phyloP scores from a whole-genome alignment of 352 stramenopile species.

The Phytophthora meadii region DNA sequence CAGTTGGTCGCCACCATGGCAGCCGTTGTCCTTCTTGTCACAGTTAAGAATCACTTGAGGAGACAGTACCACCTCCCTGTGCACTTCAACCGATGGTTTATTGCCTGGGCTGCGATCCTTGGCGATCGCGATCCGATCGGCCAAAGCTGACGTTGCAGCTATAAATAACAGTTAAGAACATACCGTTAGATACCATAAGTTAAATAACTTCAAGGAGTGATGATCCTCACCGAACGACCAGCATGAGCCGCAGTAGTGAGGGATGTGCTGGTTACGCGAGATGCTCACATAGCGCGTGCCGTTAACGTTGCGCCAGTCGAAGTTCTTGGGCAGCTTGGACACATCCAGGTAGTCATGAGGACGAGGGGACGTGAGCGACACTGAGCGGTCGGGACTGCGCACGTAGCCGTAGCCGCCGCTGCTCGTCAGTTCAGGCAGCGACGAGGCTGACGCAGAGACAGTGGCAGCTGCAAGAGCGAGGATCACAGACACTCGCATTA shows the following conservation, averaged over 20 bases:
- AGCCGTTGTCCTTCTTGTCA: constrained; percentile 86
- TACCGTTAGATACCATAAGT: constrained; percentile 1
- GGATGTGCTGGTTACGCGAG: constrained; percentile 88
- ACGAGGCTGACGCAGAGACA: constrained; percentile 6
- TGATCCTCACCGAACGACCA: constrained; percentile 78
- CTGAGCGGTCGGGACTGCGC: constrained; percentile 74
- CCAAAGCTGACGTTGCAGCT: constrained; percentile 86
- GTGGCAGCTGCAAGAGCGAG: constrained; percentile 12
- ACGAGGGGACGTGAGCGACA: constrained; percentile 62
- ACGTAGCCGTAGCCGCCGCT: constrained; percentile 66
- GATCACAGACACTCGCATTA: constrained; percentile 25
- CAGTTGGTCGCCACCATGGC: constrained; percentile 93
- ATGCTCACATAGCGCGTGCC: constrained; percentile 85
- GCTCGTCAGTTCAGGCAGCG: constrained; percentile 7
- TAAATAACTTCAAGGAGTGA: constrained; percentile 19
- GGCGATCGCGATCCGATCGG: constrained; percentile 87
- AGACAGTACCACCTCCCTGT: constrained; percentile 80
- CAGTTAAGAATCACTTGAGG: constrained; percentile 92
- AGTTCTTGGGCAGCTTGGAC: constrained; percentile 89
- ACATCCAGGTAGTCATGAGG: constrained; percentile 76
- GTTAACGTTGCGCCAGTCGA: constrained; percentile 93
- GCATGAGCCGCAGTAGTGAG: constrained; percentile 91
- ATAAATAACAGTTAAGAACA: no score
- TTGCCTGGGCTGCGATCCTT: constrained; percentile 64
- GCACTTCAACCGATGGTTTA: constrained; percentile 68